Base-by-base conservation (phyloP, 257 asterid species). In the Lantana camara region DNA sequence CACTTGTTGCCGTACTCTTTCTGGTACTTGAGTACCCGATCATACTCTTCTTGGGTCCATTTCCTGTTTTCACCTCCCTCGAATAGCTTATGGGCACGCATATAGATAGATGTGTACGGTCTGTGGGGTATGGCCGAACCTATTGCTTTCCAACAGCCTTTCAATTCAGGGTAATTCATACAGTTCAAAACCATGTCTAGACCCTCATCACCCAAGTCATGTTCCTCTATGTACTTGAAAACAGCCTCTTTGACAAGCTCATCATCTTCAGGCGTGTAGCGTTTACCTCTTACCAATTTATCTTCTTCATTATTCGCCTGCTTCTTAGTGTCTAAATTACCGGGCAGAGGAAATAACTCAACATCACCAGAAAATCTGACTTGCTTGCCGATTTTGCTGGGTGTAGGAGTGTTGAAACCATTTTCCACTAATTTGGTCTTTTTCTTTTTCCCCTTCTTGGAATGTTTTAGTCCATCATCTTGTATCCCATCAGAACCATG, bases 21-120 rank as follows among this genome's bases (percentile, higher is more conserved):
- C 12, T 73, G 73, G 81, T 73, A 12, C 51, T 68, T 52, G 53
- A 63, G 56, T 47, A 83, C 1, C 56, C 45, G 17, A 4, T 71
- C 72, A 37, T 51, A 67, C 81, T 80, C 86, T 71, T 80, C 86
- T 66, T 73, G 61, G 47, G 82, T 83, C 90, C 84, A 80, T 60
- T 71, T 73, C 5, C 73, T 63, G 7, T 0, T 34, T 20, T 75
- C 79, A 4, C 82, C 77, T 78, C 84, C 73, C 51, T 66, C 45
- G 41, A 77, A 71, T 57, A 80, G 11, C 55, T 70, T 15, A 23
- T 76, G 84, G 8, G 83, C 84, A 49, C 84, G 86, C 47, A 0
- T 47, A 62, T 78, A 83, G n/a, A 57, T 5, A 45, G 90, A 23
- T 0, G 0, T 0, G 19, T 42, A 21, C 9, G 84, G 86, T 59